Evolutionary conservation across 768 basidiomycete species (phyloP), one percentile per base, ranked within the genome.

Genomic region (Coprinopsis strossmayeri): DNA sequence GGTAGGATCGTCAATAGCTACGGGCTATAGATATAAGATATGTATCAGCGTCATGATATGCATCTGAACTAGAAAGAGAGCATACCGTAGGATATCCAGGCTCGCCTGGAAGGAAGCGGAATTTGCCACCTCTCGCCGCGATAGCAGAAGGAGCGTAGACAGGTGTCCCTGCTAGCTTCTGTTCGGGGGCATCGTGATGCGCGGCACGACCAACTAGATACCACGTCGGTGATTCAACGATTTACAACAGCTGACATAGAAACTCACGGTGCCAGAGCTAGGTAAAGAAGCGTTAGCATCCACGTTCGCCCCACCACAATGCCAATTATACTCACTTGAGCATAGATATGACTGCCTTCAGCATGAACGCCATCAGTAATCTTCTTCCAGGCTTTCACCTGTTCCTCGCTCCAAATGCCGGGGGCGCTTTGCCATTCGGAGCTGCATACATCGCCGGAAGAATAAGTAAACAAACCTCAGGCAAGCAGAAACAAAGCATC

Each of bases 101-200:
- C 1, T 42, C 15, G 5, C 68, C 70, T 25, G 66, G 62, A 23
- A 75, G 52, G 45, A 62, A 60, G 34, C 69, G 62, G 52, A 72
- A 74, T 51, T 66, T 69, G 5, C 69, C 67, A 2, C 70, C 69
- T 27, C 69, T 59, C 4, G 72, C 71, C 17, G 66, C 47, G 24
- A 74, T 69, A 23, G 69, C 67, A 11, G 73, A 75, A 13, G 74
- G 72, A 2, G 60, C 73, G 40, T 70, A 73, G 9, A 74, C 71
- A 17, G 71, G 69, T 69, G 53, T 55, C 26, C 69, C 68, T 1
- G 69, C 55, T 5, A 60, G 49, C 34, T 53, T 71, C 34, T 73
- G 72, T 50, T 71, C 63, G 0, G 69, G 64, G 5, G 61, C 63
- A 42, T 70, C 69, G 2, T 69, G 63, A 49, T 72, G 65, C 32